A percentile compares a stretch with the other conserved stretches of the same genome.
Evolutionary conservation across 805 yeast genomes (phyloP).

Genomic region (Cyberlindnera japonica): DNA sequence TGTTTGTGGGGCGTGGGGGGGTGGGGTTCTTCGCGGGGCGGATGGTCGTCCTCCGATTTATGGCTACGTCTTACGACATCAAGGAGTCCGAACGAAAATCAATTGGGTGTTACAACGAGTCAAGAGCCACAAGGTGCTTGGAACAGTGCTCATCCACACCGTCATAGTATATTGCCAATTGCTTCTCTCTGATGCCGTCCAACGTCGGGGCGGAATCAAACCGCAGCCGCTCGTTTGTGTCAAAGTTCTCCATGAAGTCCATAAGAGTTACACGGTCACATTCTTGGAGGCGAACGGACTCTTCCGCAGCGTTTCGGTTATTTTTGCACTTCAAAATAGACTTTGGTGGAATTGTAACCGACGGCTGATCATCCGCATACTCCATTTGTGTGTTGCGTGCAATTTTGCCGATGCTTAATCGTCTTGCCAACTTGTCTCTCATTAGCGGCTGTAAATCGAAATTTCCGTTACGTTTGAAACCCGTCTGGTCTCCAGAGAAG

Average conservation of each 20-base stretch:
- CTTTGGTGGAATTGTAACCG: neutral
- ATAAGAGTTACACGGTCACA: slow-evolving; percentile 7
- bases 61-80: no score
- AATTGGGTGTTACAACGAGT: slow-evolving; percentile 2
- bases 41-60: neutral
- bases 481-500: neutral
- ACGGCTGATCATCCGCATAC: neutral
- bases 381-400: neutral
- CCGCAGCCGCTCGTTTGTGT: slow-evolving; percentile 9
- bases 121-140: slow-evolving; percentile 1
- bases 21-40: neutral
- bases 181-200: slow-evolving; percentile 11
- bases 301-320: slow-evolving; percentile 10
- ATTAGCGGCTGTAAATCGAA: neutral
- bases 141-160: neutral
- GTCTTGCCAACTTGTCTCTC: neutral
- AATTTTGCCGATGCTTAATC: neutral
- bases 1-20: no score
- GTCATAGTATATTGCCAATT: slow-evolving; percentile 10
- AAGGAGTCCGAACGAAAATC: neutral
- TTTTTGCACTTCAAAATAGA: slow-evolving; percentile 13
- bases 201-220: slow-evolving; percentile 2
- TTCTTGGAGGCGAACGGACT: slow-evolving; percentile 7
- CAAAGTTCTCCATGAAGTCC: slow-evolving; percentile 13
- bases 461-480: neutral